Evolutionary conservation across 1,284 basidiomycete species (phyloP), one percentile per base, ranked within the genome.

Genomic region (Moesziomyces sp.): DNA sequence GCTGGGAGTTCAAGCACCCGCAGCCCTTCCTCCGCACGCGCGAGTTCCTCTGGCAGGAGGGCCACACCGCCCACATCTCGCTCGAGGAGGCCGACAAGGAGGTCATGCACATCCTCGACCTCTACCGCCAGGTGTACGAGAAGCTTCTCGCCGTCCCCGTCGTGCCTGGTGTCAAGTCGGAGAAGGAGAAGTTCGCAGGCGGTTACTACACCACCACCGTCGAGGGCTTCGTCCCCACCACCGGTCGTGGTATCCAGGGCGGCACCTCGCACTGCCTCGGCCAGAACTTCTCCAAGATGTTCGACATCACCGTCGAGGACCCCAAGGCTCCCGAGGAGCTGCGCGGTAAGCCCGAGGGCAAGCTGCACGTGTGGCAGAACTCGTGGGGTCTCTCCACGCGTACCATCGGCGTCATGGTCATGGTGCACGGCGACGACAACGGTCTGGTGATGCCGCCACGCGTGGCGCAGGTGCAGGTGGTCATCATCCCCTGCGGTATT

Each of bases 1-100:
- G 96, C 71, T 99, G 96, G 96, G 96, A 99, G 86, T 99, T 99
- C 88, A 99, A 99, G 87, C 97, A 96, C 86, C 97, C 96, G 57
- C 71, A 99, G 86, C 96, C 96, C 3, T 99, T 99, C 92, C 89
- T 99, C 45, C 93, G 96, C 71, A 99, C 97, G 2, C 93, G 97
- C 82, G 96, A 99, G 87, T 99, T 98, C 89, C 87, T 99, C 38
- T 99, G 97, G 96, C 96, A 99, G 87, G 97, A 99, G 86, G 96
- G 96, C 48, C 96, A 99, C 88, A 98, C 97, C 6, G 97, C 96
- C 2, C 91, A 92, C 86, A 88, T 97, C 54, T 93, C 92, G 76
- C 92, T 94, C 85, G 83, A 88, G 14, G 94, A 97, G 85, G 96
- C 96, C 42, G 95, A 93, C 83, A 87, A 87, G 68, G 97, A 99